phyloP scores from a whole-genome alignment of 768 basidiomycete genomes.

The Russula brevipes region DNA sequence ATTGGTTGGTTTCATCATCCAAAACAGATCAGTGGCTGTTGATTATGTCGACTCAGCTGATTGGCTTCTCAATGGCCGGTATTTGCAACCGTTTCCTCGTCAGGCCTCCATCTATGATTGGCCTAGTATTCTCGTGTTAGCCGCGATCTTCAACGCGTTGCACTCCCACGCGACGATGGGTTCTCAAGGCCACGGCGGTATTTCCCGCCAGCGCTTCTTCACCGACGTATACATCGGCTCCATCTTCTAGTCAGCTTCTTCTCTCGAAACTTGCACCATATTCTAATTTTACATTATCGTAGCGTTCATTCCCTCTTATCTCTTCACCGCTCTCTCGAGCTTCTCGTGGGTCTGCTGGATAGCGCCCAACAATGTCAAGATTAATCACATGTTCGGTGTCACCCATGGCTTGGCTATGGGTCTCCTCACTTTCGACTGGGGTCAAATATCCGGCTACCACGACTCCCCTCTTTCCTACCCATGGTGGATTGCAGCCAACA shows the following conservation, averaged over 20 bases:
- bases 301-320: slow-evolving; percentile 15
- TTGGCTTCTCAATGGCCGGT: slow-evolving; percentile 43
- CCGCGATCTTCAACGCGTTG: slow-evolving; percentile 44
- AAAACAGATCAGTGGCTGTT: slow-evolving; percentile 35
- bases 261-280: slow-evolving; percentile 45
- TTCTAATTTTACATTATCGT: neutral
- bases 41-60: slow-evolving; percentile 40
- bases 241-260: slow-evolving; percentile 48
- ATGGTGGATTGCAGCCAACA: slow-evolving; percentile 79
- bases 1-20: neutral
- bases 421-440: slow-evolving; percentile 77
- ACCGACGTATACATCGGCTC: slow-evolving; percentile 36
- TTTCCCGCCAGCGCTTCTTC: slow-evolving; percentile 53
- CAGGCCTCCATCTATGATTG: slow-evolving; percentile 44
- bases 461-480: slow-evolving; percentile 70
- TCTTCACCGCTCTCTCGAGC: slow-evolving; percentile 28
- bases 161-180: slow-evolving; percentile 39
- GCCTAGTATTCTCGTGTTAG: slow-evolving; percentile 40
- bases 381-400: slow-evolving; percentile 76
- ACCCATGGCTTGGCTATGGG: slow-evolving; percentile 48
- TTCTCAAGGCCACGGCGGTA: slow-evolving; percentile 40
- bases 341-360: slow-evolving; percentile 63
- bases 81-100: slow-evolving; percentile 43
- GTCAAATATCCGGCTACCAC: slow-evolving; percentile 59
- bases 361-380: slow-evolving; percentile 56